Evolutionary conservation across 2,329 filamentous ascomycete species (phyloP), one percentile per base, ranked within the genome.

Genomic region (Diaporthe caulivora): DNA sequence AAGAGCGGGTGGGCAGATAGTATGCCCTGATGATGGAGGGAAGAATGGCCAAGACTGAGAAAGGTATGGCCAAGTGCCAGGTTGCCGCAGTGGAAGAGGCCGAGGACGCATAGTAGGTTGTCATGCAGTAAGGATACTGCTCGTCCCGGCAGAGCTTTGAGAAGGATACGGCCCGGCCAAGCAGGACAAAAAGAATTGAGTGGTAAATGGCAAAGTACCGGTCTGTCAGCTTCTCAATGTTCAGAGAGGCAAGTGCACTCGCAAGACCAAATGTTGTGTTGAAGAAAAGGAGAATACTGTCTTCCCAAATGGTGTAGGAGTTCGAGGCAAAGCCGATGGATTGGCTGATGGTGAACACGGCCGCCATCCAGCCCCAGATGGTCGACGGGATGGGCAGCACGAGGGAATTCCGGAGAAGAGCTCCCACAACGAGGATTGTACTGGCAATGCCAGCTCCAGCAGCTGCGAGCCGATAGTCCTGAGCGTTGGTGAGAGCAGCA

Each of bases 261-360:
- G 92, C 87, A 9, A 95, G 83, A 40, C 95, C 95, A 80, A 98
- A 98, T 0, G 95, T 97, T 2, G 92, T 91, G 73, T 98, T 90
- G 84, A 98, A 96, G 85, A 97, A 98, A 3, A 98, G 87, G 6
- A 98, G 88, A 72, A 98, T 98, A 18, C 95, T 94, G 80, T 99
- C 97, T 84, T 99, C 97, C 95, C 97, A 99, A 77, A 99, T 98
- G 0, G 96, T 98, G 83, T 95, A 99, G 0, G 97, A 99, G 83
- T 99, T 99, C 4, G 97, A 97, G 0, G 96, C 96, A 81, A 98
- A 99, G 10, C 97, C 96, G 68, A 94, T 86, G n/a, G 95, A 97
- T 80, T 98, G 94, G 75, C 93, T 91, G n/a, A 95, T 82, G 0
- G 95, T 95, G 77, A 97, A 95, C 18, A 95, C 81, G 34, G 94